phyloP scores from a whole-genome alignment of 2,329 filamentous ascomycete species.

The Arthrobotrys sinensis region DNA sequence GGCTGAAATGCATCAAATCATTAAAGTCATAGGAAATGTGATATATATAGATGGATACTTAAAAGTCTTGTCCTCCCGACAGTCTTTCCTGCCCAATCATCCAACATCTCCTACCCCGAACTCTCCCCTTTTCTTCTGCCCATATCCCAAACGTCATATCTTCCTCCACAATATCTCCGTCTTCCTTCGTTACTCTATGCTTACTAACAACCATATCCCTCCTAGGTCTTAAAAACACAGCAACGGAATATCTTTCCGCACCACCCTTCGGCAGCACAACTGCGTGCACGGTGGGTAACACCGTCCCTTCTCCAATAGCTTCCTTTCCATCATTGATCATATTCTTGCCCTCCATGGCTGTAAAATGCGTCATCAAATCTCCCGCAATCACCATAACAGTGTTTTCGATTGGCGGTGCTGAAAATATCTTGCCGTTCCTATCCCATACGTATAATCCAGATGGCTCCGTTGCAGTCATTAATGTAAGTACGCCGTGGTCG shows the following conservation, averaged over 20 bases:
- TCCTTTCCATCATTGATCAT: conserved; percentile 14
- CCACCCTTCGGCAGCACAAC: conserved; percentile 45
- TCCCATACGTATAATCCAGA: conserved; percentile 56
- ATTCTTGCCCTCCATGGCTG: conserved; percentile 29
- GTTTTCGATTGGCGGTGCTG: conserved; percentile 48
- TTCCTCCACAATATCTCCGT: conserved; percentile 9
- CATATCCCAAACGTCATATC: conserved; percentile 57
- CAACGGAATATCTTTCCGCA: conserved; percentile 49
- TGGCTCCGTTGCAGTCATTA: conserved; percentile 54
- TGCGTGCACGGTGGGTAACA: conserved; percentile 49
- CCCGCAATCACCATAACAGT: conserved; percentile 50
- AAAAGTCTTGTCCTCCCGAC: conserved; percentile 30
- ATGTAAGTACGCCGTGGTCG: conserved; percentile 55
- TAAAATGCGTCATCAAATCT: conserved; percentile 54
- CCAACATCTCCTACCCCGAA: conserved; percentile 53
- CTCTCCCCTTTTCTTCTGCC: conserved; percentile 53
- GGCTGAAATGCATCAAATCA: conserved; percentile 12
- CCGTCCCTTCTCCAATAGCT: conserved; percentile 29
- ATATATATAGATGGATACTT: neutral
- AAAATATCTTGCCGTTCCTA: conserved; percentile 46
- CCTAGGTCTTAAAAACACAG: conserved; percentile 56
- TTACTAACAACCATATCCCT: conserved; percentile 46
- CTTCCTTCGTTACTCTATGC: conserved; percentile 13
- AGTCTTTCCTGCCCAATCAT: conserved; percentile 50
- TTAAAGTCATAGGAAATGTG: neutral